Conservation (phyloP, 371 early-diverging fungal species). For the Smittium mucronatum region DNA sequence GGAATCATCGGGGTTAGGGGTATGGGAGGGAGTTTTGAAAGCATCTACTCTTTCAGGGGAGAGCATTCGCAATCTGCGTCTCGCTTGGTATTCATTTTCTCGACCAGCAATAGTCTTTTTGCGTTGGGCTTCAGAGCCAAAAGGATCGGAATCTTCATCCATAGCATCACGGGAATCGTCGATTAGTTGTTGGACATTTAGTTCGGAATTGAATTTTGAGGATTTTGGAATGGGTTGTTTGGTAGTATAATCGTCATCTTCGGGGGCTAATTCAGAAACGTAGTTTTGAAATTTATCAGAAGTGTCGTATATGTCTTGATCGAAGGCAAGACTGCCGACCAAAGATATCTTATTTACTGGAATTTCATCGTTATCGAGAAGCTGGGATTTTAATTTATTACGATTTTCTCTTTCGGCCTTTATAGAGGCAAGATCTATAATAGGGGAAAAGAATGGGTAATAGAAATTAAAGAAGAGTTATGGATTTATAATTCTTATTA, state of each 20-base stretch:
- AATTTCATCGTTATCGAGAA: not conserved
- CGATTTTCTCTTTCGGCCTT: conserved; percentile 26
- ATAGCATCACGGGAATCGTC: conserved; percentile 44
- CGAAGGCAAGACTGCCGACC: conserved; percentile 44
- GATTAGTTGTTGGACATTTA: conserved; percentile 72
- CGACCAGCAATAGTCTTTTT: conserved; percentile 54
- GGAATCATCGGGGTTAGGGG: conserved; percentile 18
- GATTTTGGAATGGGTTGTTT: conserved; percentile 33
- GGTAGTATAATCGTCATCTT: conserved; percentile 34
- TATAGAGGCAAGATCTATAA: conserved; percentile 15
- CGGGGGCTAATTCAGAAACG: conserved; percentile 43
- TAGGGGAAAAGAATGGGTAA: not conserved
- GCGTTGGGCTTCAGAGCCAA: conserved; percentile 17
- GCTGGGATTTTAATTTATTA: conserved; percentile 17
- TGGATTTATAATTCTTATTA: not conserved
- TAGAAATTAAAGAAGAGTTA: not conserved
- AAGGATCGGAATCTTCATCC: conserved; percentile 35
- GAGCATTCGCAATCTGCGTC: conserved; percentile 61
- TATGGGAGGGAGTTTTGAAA: conserved; percentile 40
- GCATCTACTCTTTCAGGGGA: conserved; percentile 81
- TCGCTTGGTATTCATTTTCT: conserved; percentile 74
- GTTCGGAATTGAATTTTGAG: conserved; percentile 37
- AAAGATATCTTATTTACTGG: conserved; percentile 15
- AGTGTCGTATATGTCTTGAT: conserved; percentile 62
- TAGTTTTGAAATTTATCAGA: conserved; percentile 58